These are phyloP conservation scores for Starmerella scarabaei DNA, from an alignment of 805 yeast species.

Conservation along the genomic window DNA sequence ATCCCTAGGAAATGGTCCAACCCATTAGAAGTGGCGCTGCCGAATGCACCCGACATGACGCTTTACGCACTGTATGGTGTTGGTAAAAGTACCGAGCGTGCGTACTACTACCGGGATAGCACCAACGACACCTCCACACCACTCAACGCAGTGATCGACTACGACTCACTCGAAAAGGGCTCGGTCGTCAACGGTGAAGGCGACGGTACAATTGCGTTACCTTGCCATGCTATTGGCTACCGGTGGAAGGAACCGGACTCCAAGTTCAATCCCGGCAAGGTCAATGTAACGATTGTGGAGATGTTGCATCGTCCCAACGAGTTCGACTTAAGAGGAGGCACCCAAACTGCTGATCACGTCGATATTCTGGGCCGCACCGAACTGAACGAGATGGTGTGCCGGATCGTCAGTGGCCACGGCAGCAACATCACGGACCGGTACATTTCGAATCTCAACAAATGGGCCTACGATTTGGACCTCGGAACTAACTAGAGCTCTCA, in stretches of 20 bases:
- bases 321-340: conserved; percentile 93
- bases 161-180: conserved; percentile 35
- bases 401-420: conserved; percentile 74
- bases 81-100: conserved; percentile 93
- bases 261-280: conserved; percentile 65
- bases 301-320: conserved; percentile 86
- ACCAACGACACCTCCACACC: conserved; percentile 38
- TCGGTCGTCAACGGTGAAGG: conserved; percentile 83
- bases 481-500: conserved; percentile 16
- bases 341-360: conserved; percentile 94
- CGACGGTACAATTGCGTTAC: conserved; percentile 84
- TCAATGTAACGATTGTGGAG: conserved; percentile 69
- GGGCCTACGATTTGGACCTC: conserved; percentile 46
- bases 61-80: conserved; percentile 86
- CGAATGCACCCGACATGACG: conserved; percentile 86
- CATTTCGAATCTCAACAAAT: conserved; percentile 46
- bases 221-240: conserved; percentile 84
- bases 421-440: conserved; percentile 47
- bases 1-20: conserved; percentile 80
- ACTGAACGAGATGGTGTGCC: conserved; percentile 70
- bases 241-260: conserved; percentile 60
- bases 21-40: conserved; percentile 83
- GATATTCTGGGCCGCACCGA: conserved; percentile 91
- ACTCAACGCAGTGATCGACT: conserved; percentile 60
- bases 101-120: conserved; percentile 71